These are phyloP conservation scores for Fusarium sacchari DNA, from an alignment of 2,329 filamentous ascomycete species.

Conservation along the genomic window DNA sequence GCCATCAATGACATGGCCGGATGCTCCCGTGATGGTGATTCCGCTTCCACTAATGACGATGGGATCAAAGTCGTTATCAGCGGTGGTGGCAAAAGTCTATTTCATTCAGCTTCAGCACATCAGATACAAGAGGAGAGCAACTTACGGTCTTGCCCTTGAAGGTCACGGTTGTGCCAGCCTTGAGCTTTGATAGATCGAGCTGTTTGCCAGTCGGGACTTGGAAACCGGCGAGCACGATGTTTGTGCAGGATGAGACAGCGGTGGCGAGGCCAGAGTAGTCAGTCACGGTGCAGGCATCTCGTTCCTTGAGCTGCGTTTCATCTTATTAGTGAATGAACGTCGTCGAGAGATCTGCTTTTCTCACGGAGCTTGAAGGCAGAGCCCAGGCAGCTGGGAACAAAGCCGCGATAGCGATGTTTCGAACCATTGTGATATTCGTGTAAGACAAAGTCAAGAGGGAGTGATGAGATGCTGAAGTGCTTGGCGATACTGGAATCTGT, in stretches of 20 bases:
- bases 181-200: conserved; percentile 9
- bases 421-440: not conserved
- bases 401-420: not conserved
- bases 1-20: conserved; percentile 14
- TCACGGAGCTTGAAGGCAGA: not conserved
- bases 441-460: not conserved
- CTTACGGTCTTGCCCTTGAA: not conserved
- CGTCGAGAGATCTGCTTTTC: rapidly evolving
- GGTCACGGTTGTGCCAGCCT: not conserved
- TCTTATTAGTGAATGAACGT: not conserved
- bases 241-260: not conserved
- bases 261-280: not conserved
- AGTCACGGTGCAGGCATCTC: not conserved
- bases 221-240: conserved; percentile 15
- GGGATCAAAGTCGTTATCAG: not conserved
- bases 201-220: conserved; percentile 11
- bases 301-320: not conserved
- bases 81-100: not conserved
- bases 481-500: rapidly evolving
- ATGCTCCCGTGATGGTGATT: conserved; percentile 19
- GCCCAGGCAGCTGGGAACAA: not conserved
- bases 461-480: rapidly evolving
- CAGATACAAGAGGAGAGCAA: rapidly evolving
- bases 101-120: not conserved
- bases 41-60: conserved; percentile 11